Conservation (phyloP, 495 filamentous ascomycete genomes). For the Aspergillus haitiensis region DNA sequence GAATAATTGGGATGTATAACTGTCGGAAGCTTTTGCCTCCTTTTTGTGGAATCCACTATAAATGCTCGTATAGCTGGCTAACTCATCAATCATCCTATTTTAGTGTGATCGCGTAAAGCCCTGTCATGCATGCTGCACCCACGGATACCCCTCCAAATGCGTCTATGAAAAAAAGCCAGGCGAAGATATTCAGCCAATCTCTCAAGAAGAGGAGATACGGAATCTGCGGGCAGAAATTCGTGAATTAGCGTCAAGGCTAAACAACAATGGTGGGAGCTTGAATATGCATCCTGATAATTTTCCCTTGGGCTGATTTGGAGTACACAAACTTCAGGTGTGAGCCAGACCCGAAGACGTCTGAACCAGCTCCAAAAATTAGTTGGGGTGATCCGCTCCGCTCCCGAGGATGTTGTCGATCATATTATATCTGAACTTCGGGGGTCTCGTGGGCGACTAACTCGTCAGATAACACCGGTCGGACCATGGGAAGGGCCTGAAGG, state of each 20-base stretch:
- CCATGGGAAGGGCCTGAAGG: conserved; percentile 37
- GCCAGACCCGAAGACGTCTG: conserved; percentile 30
- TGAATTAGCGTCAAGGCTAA: conserved; percentile 33
- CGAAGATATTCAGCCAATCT: conserved; percentile 42
- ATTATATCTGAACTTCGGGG: conserved; percentile 38
- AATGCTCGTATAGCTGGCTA: conserved; percentile 7
- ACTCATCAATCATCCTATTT: not conserved
- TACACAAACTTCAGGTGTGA: conserved; percentile 24
- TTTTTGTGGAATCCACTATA: not conserved
- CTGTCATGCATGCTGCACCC: conserved; percentile 49
- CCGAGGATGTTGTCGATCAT: conserved; percentile 35
- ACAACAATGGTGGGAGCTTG: conserved; percentile 32
- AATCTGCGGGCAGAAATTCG: conserved; percentile 44
- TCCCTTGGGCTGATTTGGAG: conserved; percentile 11
- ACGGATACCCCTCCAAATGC: conserved; percentile 49
- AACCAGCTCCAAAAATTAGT: conserved; percentile 42
- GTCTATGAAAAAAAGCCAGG: conserved; percentile 40
- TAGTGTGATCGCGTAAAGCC: conserved; percentile 50
- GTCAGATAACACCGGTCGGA: conserved; percentile 24
- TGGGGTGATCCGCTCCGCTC: conserved; percentile 43
- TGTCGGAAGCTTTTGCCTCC: no score
- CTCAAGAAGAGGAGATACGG: conserved; percentile 46
- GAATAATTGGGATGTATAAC: not conserved
- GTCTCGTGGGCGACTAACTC: conserved; percentile 26
- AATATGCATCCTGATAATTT: not conserved